Conservation (phyloP, 805 yeast genomes). For the Brettanomyces anomalus region DNA sequence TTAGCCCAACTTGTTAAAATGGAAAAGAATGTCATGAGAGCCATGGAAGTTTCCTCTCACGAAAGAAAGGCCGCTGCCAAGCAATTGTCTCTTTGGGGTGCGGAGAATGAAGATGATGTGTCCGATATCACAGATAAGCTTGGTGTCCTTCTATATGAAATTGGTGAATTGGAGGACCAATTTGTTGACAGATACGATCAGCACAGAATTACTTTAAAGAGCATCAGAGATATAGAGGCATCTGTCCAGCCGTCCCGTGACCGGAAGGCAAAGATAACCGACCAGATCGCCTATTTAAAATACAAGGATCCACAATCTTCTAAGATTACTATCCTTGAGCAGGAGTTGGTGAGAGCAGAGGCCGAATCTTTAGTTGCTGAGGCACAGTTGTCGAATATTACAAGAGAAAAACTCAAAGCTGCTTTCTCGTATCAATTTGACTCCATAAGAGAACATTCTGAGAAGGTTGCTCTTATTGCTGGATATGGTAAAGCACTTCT, state of each 20-base stretch:
- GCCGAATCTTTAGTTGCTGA: conserved; percentile 89
- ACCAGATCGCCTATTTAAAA: conserved; percentile 74
- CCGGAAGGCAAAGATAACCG: conserved; percentile 77
- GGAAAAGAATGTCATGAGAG: conserved; percentile 75
- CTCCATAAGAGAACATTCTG: conserved; percentile 77
- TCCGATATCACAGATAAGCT: conserved; percentile 80
- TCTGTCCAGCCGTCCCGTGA: conserved; percentile 86
- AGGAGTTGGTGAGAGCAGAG: conserved; percentile 85
- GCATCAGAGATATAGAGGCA: conserved; percentile 76
- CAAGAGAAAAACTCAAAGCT: conserved; percentile 79
- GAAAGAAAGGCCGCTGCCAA: conserved; percentile 78
- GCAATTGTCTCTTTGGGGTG: conserved; percentile 82
- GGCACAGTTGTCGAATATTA: conserved; percentile 82
- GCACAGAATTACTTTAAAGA: conserved; percentile 73
- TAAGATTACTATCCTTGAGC: conserved; percentile 74
- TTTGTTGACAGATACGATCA: conserved; percentile 81
- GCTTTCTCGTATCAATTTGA: conserved; percentile 81
- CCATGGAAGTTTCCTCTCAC: conserved; percentile 66
- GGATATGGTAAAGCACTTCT: conserved; percentile 84
- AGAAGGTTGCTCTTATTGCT: conserved; percentile 77
- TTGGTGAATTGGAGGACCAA: conserved; percentile 82
- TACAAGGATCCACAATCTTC: conserved; percentile 81
- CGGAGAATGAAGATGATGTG: conserved; percentile 77
- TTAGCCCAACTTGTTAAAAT: conserved; percentile 66
- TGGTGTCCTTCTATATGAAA: conserved; percentile 74